A percentile compares a stretch with the other conserved stretches of the same genome.
phyloP scores from a whole-genome alignment of 2,329 filamentous ascomycete genomes.

The Talaromyces marneffei region DNA sequence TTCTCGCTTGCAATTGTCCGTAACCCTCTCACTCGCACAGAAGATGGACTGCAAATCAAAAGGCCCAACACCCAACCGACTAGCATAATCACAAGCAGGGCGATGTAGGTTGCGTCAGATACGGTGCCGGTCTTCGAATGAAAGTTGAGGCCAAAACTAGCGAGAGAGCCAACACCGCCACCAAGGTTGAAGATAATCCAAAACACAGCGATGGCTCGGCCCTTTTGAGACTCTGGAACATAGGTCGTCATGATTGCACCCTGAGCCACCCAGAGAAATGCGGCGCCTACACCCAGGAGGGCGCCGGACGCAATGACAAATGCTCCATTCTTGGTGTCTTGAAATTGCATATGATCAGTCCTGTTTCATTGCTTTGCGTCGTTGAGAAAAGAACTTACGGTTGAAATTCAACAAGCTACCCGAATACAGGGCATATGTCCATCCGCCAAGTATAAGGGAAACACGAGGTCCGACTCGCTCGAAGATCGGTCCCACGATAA shows the following conservation, averaged over 20 bases:
- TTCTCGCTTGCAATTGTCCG: conserved; percentile 34
- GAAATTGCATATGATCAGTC: conserved; percentile 6
- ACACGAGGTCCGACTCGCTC: conserved; percentile 39
- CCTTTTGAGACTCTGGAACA: conserved; percentile 39
- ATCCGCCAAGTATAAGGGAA: conserved; percentile 42
- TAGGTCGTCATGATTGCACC: conserved; percentile 48
- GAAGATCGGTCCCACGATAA: conserved; percentile 43
- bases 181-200: conserved; percentile 47
- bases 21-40: conserved; percentile 37
- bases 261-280: conserved; percentile 45
- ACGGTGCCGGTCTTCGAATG: conserved; percentile 41
- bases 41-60: conserved; percentile 46
- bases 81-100: conserved; percentile 46
- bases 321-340: conserved; percentile 20
- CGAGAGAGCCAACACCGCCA: conserved; percentile 41
- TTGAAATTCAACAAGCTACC: conserved; percentile 43
- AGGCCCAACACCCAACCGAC: conserved; percentile 46
- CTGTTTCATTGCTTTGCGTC: neutral
- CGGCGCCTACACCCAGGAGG: conserved; percentile 43
- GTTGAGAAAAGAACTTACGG: conserved; percentile 20
- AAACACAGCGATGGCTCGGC: conserved; percentile 24
- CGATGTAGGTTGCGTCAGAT: conserved; percentile 47
- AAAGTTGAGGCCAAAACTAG: conserved; percentile 43
- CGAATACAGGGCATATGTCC: conserved; percentile 45
- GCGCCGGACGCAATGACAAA: conserved; percentile 45